Evolutionary conservation across 768 basidiomycete genomes (phyloP), one percentile per base, ranked within the genome.

Genomic region (Termitomyces eurrhizus): DNA sequence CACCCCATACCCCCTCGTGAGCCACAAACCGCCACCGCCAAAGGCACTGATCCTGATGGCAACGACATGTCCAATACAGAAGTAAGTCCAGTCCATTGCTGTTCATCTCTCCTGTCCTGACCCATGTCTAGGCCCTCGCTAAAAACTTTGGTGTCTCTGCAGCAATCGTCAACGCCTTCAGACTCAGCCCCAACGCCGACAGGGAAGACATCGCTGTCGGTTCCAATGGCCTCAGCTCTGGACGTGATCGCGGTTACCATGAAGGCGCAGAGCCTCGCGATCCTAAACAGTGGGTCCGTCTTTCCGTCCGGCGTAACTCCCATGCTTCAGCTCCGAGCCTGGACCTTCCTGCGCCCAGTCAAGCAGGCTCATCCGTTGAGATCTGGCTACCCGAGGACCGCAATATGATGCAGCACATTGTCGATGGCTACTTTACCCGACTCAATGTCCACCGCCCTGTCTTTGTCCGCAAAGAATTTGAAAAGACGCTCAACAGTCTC

Each of bases 391-490:
- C 92, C 26, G 89, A 88, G 69, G 89, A 93, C 70, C 86, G 88
- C 55, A 76, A 78, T 8, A 85, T 87, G 77, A 83, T 86, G 14
- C 72, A 78, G 48, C 73, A 75, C 53, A 83, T 93, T 63, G 78
- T 89, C 59, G 80, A 88, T 13, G 80, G 84, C 53, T 94, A 93
- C 71, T 94, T 94, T 71, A 68, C 74, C 2, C 85, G 85, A 53
- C 89, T 94, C 70, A 92, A 93, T 64, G 70, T 82, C 64, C 91
- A 93, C 68, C 84, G 92, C 1, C 92, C 92, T 0, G 88, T 92
- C 54, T 91, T 87, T 69, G 72, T 80, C 33, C 86, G 85, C 50
- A 75, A 79, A 57, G 86, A 88, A 42, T 92, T 93, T 70, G 83
- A 90, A 64, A 79, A 76, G 66, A 78, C 79, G 14, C 73, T 93